Evolutionary conservation across 2,329 filamentous ascomycete species (phyloP), one percentile per base, ranked within the genome.

Genomic region (Trichoderma aggressivum): DNA sequence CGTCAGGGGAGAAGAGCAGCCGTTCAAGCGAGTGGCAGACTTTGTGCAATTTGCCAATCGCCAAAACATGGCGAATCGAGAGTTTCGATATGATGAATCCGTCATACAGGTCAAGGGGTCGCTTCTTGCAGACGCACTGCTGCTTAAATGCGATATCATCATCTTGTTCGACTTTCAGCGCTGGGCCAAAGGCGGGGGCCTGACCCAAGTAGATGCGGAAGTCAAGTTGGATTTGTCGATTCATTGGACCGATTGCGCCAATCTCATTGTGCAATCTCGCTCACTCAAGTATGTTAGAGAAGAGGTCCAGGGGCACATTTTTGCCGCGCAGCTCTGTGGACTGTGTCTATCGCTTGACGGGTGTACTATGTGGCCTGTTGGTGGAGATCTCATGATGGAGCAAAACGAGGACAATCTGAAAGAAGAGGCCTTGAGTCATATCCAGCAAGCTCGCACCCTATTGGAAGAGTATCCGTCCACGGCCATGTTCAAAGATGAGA

Each of bases 291-390:
- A 83, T 34, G 77, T 81, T 1, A 79, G 82, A 4, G 82, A 86
- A n/a, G 77, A 86, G 71, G 80, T 83, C 0, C 86, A 90, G 74
- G 86, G 82, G 0, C 80, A 85, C 56, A 78, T 89, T 28, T 86
- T 85, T 73, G 82, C 82, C 30, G 85, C 84, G 0, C 82, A 85
- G 7, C 83, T 87, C 36, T 83, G 81, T 55, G 82, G 81, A 1
- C 77, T 89, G 3, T 61, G 34, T 3, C 53, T 70, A 26, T 62
- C 56, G 2, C 56, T 72, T 32, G 62, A 32, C 26, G 43, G 43
- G 2, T 71, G 36, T 53, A 71, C 36, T 47, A 36, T 59, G 68
- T 70, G 39, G 60, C n/a, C 47, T 59, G 34, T 8, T 18, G 5
- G 16, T 8, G 34, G 18, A n/a, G 28, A 36, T 26, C 61, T 60